Evolutionary conservation across 805 yeast genomes (phyloP).

Genomic region (Suhomyces xylopsoci): DNA sequence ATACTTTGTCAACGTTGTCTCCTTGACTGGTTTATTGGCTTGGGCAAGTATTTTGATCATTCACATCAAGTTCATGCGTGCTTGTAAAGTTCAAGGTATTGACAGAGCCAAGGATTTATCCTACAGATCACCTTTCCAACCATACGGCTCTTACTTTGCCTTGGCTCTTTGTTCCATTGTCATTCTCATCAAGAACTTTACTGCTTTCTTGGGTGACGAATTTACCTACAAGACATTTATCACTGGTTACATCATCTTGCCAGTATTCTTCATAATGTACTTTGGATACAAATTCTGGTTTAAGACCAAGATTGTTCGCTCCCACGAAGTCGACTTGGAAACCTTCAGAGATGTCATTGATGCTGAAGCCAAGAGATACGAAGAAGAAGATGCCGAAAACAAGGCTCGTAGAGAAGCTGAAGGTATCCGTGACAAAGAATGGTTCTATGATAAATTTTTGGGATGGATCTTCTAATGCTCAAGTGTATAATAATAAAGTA

Average conservation of each 20-base stretch:
- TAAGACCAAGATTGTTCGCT: conserved; percentile 47
- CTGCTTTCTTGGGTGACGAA: conserved; percentile 57
- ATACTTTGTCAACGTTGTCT: conserved; percentile 72
- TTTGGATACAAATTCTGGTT: conserved; percentile 58
- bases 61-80: conserved; percentile 62
- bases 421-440: conserved; percentile 39
- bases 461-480: conserved; percentile 45
- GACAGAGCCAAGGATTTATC: conserved; percentile 50
- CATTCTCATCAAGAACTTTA: conserved; percentile 65
- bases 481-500: background rate
- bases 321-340: conserved; percentile 59
- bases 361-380: conserved; percentile 34
- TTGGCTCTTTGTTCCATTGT: conserved; percentile 52
- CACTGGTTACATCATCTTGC: conserved; percentile 76
- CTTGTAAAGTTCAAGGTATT: conserved; percentile 65
- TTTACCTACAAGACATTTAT: conserved; percentile 66
- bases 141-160: conserved; percentile 63
- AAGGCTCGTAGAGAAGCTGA: conserved; percentile 33
- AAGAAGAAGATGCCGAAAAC: conserved; percentile 23
- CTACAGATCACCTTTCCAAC: conserved; percentile 66
- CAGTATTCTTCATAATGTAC: conserved; percentile 54
- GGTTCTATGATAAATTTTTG: conserved; percentile 48
- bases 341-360: conserved; percentile 57
- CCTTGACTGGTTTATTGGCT: conserved; percentile 70
- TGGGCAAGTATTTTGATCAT: conserved; percentile 72